Evolutionary conservation across 2,329 filamentous ascomycete genomes (phyloP).

Genomic region (Didymella pomorum): DNA sequence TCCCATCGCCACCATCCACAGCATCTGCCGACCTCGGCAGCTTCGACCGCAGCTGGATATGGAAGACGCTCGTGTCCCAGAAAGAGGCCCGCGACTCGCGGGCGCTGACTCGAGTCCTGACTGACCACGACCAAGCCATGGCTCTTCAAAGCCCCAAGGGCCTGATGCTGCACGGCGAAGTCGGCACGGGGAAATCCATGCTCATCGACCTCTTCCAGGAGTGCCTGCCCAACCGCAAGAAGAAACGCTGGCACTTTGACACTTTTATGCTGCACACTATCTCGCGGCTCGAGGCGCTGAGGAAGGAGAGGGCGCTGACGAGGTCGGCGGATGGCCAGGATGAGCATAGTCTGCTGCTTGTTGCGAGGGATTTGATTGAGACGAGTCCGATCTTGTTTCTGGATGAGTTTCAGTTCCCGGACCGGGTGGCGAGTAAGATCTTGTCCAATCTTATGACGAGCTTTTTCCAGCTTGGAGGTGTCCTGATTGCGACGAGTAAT

Average conservation of each 20-base stretch:
- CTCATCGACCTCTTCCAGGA: constrained; percentile 83
- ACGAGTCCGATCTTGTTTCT: constrained; percentile 79
- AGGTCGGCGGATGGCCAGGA: constrained; percentile 45
- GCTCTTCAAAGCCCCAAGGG: constrained; percentile 76
- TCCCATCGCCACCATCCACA: constrained; percentile 45
- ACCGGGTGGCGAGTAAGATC: constrained; percentile 79
- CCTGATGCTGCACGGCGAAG: constrained; percentile 79
- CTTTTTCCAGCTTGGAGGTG: constrained; percentile 84
- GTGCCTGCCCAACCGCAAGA: constrained; percentile 75
- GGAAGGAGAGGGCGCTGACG: constrained; percentile 51
- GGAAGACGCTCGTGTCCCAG: constrained; percentile 62
- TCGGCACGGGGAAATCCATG: constrained; percentile 86
- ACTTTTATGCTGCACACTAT: constrained; percentile 84
- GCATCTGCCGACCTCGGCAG: constrained; percentile 24
- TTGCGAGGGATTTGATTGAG: constrained; percentile 78
- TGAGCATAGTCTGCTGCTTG: constrained; percentile 75
- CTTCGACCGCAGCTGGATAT: constrained; percentile 57
- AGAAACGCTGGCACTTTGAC: constrained; percentile 82
- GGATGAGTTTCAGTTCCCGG: constrained; percentile 85
- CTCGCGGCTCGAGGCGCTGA: constrained; percentile 72
- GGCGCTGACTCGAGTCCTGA: constrained; percentile 73
- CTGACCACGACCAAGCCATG: constrained; percentile 74
- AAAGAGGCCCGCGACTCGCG: constrained; percentile 63
- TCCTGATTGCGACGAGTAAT: constrained; percentile 81
- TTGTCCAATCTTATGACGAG: constrained; percentile 78